phyloP scores from a whole-genome alignment of 78 protist genomes.

The Paulinella micropora region DNA sequence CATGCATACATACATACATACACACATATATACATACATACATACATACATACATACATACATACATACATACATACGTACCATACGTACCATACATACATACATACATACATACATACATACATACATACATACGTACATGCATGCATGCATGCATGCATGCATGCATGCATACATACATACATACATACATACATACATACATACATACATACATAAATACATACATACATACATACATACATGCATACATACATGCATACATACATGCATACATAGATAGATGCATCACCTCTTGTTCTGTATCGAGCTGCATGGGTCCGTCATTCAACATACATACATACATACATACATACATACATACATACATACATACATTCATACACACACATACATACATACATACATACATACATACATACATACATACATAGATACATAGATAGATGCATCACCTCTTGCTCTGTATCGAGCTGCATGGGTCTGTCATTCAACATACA shows the following conservation, averaged over 20 bases:
- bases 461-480: not conserved
- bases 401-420: not conserved
- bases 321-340: not conserved
- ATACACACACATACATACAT: not conserved
- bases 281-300: not conserved
- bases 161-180: not conserved
- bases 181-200: not conserved
- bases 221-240: not conserved
- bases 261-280: not conserved
- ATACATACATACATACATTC: not conserved
- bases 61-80: not conserved
- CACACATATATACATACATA: not conserved
- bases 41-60: not conserved
- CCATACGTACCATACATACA: not conserved
- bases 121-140: not conserved
- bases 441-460: not conserved
- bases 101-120: not conserved
- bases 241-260: not conserved
- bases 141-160: not conserved
- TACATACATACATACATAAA: not conserved
- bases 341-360: not conserved
- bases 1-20: not conserved
- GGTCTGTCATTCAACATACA: not conserved
- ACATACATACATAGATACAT: not conserved
- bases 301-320: not conserved